phyloP scores from a whole-genome alignment of 2,329 filamentous ascomycete genomes.

The Lasiodiplodia citricola region DNA sequence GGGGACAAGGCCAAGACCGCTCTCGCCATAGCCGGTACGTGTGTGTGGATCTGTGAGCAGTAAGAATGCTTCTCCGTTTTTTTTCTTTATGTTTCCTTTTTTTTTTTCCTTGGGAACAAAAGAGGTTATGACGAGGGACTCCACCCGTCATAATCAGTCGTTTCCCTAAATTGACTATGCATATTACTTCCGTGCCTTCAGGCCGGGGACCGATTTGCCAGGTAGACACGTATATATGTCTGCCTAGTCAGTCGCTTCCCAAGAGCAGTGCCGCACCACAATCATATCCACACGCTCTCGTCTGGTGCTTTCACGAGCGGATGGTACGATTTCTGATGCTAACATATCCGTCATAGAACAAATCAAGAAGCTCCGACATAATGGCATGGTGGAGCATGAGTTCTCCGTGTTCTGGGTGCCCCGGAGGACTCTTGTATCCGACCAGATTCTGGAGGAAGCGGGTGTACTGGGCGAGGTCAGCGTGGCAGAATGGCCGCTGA shows the following conservation, averaged over 20 bases:
- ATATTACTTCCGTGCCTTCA: constrained; percentile 16
- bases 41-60: constrained; percentile 22
- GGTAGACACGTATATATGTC: not conserved
- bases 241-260: constrained; percentile 18
- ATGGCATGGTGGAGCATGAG: constrained; percentile 89
- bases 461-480: constrained; percentile 92
- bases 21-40: constrained; percentile 82
- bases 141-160: constrained; percentile 63
- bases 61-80: constrained; percentile 1
- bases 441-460: constrained; percentile 88
- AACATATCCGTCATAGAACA: constrained; percentile 71
- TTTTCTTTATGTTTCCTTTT: not conserved
- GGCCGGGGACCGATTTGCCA: constrained; percentile 17
- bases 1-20: constrained; percentile 88
- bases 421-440: constrained; percentile 86
- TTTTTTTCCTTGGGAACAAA: constrained; percentile 58
- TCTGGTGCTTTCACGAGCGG: not conserved
- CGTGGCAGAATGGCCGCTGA: constrained; percentile 83
- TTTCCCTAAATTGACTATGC: constrained; percentile 57
- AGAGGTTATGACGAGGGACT: constrained; percentile 63
- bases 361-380: constrained; percentile 85
- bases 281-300: constrained; percentile 23
- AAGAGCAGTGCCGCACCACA: constrained; percentile 5
- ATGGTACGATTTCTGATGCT: constrained; percentile 45
- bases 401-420: constrained; percentile 98